A percentile compares a stretch with the other conserved stretches of the same genome.
Evolutionary conservation across 371 early-diverging fungal genomes (phyloP).

Genomic region (Umbelopsis sp.): DNA sequence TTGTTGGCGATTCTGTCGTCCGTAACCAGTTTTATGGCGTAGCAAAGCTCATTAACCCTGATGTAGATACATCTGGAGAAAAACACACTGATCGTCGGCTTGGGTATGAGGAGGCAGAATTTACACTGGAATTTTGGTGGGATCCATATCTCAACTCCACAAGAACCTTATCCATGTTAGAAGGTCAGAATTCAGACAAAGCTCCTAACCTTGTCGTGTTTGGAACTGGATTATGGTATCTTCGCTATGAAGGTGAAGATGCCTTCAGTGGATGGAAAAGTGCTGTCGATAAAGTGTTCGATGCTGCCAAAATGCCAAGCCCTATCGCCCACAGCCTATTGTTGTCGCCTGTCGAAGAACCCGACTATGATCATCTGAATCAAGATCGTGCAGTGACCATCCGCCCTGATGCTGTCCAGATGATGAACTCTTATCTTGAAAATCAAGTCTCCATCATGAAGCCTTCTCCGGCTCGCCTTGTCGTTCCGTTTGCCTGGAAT

Average conservation of each 20-base stretch:
- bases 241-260: conserved; percentile 45
- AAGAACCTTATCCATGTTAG: conserved; percentile 34
- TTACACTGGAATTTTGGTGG: conserved; percentile 65
- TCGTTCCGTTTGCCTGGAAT: conserved; percentile 59
- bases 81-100: conserved; percentile 42
- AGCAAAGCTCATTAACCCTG: conserved; percentile 43
- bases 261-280: conserved; percentile 50
- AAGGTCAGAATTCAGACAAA: conserved; percentile 27
- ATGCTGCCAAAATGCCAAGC: conserved; percentile 27
- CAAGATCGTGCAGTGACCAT: conserved; percentile 45
- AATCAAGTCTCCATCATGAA: conserved; percentile 19
- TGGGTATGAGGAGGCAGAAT: conserved; percentile 31
- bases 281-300: conserved; percentile 47
- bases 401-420: conserved; percentile 43
- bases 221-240: conserved; percentile 65
- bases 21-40: conserved; percentile 64
- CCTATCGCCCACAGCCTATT: conserved; percentile 41
- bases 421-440: conserved; percentile 60
- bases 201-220: conserved; percentile 54
- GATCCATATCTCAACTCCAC: conserved; percentile 67
- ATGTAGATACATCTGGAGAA: conserved; percentile 33
- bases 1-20: conserved; percentile 73
- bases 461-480: conserved; percentile 35
- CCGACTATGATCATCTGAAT: conserved; percentile 35
- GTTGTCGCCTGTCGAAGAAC: conserved; percentile 43